These are phyloP conservation scores for Venturiaceae sp. DNA, from an alignment of 2,329 filamentous ascomycete genomes.

Conservation along the genomic window DNA sequence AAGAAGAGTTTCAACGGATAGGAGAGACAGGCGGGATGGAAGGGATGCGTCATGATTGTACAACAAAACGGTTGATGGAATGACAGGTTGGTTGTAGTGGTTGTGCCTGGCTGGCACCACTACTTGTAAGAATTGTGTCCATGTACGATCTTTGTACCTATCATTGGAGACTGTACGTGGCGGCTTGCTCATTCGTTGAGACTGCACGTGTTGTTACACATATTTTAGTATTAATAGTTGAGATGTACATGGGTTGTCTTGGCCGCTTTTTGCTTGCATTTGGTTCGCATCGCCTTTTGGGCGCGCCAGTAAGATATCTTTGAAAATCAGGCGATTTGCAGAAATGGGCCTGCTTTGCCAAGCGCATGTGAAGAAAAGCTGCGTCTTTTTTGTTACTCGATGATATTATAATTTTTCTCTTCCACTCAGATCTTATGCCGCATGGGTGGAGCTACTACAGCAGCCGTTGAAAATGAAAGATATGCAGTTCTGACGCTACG, in stretches of 20 bases:
- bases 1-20: background rate
- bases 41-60: background rate
- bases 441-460: background rate
- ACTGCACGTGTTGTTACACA: background rate
- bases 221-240: background rate
- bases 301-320: background rate
- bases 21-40: background rate
- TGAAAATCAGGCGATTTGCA: background rate
- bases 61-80: background rate
- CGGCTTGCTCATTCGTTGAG: background rate
- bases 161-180: no score
- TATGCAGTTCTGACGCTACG: background rate
- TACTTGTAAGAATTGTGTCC: background rate
- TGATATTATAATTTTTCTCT: background rate
- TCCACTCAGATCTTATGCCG: background rate
- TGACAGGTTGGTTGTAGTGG: background rate
- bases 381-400: background rate
- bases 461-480: no score
- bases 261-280: background rate
- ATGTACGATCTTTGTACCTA: no score
- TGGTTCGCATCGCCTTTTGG: background rate
- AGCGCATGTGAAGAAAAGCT: background rate
- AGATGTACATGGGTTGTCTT: background rate
- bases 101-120: slow-evolving; percentile 1
- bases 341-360: no score